Base-by-base conservation (phyloP, 192 early-diverging fungal genomes). In the Coemansia umbellata region DNA sequence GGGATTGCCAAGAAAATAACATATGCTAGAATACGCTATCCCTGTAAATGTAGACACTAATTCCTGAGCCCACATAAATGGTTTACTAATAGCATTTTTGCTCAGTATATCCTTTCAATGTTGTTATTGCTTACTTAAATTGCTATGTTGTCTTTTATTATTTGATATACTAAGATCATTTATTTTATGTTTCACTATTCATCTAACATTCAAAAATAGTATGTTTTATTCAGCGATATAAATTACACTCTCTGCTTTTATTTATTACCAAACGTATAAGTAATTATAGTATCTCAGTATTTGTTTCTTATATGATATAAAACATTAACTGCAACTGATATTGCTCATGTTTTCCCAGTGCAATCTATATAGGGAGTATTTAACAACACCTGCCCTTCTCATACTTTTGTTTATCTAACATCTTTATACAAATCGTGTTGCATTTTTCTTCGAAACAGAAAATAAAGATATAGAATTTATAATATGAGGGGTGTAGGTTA, bases 401-500 rank as follows among this genome's bases (percentile, higher is more conserved):
- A 10, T 17, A 42, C 41, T 3, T 23, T 9, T 23, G 26, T 11
- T 17, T 42, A 11, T 11, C 8, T 41, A 41, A 21, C 23, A 41
- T 13, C 23, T 41, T 41, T 41, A 21, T 41, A 22, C 23, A 41
- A 3, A 10, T 41, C 23, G 23, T 9, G 18, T 1, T 42, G 13
- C n/a, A n/a, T n/a, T n/a, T n/a, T n/a, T n/a, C n/a, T n/a, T n/a
- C n/a, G n/a, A n/a, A n/a, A n/a, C n/a, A n/a, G n/a, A n/a, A n/a
- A n/a, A n/a, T n/a, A n/a, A n/a, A n/a, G n/a, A n/a, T n/a, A n/a
- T n/a, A n/a, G n/a, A n/a, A n/a, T n/a, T n/a, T 3, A 18, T 9
- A 42, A 42, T 18, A 42, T 42, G 41, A 10, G 21, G n/a, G 8
- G 21, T 9, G 3, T 24, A 42, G 21, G 21, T 8, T 71, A 67